phyloP scores from a whole-genome alignment of 164 flowering plant species.

The Nymphaea thermarum region DNA sequence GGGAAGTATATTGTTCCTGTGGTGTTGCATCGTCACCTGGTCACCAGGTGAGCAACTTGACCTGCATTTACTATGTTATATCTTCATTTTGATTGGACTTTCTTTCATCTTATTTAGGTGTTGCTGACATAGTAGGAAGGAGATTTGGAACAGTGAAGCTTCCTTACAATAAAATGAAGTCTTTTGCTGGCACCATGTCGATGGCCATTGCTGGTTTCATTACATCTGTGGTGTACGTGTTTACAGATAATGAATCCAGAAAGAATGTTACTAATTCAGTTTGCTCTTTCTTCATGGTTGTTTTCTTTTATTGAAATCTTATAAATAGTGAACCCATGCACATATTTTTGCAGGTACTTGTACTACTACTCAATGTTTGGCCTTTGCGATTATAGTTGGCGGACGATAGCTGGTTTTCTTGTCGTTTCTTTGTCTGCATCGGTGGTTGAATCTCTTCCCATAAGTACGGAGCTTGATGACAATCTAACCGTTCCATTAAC shows the following conservation, averaged over 20 bases:
- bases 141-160: conserved; percentile 56
- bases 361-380: conserved; percentile 66
- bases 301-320: no score
- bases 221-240: conserved; percentile 46
- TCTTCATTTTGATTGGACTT: no score
- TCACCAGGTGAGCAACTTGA: no score
- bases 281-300: no score
- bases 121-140: conserved; percentile 87
- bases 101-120: conserved; percentile 29
- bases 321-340: not conserved
- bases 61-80: no score
- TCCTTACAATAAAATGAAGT: conserved; percentile 69
- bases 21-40: no score
- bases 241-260: no score
- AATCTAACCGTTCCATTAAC: conserved; percentile 78
- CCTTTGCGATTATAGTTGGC: conserved; percentile 34
- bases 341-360: conserved; percentile 51
- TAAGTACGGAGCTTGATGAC: conserved; percentile 78
- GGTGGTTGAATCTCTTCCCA: conserved; percentile 81
- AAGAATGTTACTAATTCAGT: no score
- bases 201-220: conserved; percentile 74
- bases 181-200: conserved; percentile 63
- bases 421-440: conserved; percentile 54
- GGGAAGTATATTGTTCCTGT: no score
- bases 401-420: conserved; percentile 49